Percentiles rank a stretch among this genome's conserved stretches.
Conservation (phyloP, 345 rosid species). For the Capsella bursapastoris region DNA sequence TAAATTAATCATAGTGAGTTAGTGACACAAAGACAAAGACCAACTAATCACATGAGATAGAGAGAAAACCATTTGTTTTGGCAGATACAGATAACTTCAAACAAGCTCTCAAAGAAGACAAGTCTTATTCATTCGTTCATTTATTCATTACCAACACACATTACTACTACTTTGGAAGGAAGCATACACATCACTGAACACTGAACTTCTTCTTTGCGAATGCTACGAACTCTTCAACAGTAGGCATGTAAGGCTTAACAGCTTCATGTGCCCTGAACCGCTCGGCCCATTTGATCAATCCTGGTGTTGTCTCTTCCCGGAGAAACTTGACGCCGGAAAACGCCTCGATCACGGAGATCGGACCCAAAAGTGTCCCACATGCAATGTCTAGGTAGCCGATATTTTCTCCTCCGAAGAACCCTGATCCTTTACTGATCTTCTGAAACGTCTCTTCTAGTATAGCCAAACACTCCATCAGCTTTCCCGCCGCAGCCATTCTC, state of each 20-base stretch:
- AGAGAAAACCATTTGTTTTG: background rate
- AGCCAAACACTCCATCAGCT: conserved; percentile 47
- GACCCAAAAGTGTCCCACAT: conserved; percentile 54
- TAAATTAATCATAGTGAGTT: too few relatives aligned
- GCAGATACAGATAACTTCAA: background rate
- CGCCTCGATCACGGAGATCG: conserved; percentile 57
- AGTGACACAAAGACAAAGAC: too few relatives aligned
- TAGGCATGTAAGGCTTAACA: conserved; percentile 68
- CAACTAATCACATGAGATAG: too few relatives aligned
- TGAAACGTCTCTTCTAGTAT: conserved; percentile 56
- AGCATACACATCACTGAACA: conserved; percentile 14
- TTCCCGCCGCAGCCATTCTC: conserved; percentile 43
- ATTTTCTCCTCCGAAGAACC: conserved; percentile 69
- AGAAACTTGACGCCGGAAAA: conserved; percentile 48
- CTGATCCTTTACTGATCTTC: conserved; percentile 61
- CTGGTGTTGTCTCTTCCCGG: conserved; percentile 52
- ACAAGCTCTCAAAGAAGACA: too few relatives aligned
- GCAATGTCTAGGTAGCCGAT: conserved; percentile 73
- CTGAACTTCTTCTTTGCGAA: conserved; percentile 50
- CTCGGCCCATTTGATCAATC: conserved; percentile 60
- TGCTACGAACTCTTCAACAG: conserved; percentile 64
- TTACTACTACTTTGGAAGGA: background rate
- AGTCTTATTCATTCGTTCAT: background rate
- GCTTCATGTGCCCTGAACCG: conserved; percentile 56
- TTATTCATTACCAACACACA: conserved; percentile 9